Evolutionary conservation across 306 rosid genomes (phyloP).

Genomic region (Amphicarpaea edgeworthii): DNA sequence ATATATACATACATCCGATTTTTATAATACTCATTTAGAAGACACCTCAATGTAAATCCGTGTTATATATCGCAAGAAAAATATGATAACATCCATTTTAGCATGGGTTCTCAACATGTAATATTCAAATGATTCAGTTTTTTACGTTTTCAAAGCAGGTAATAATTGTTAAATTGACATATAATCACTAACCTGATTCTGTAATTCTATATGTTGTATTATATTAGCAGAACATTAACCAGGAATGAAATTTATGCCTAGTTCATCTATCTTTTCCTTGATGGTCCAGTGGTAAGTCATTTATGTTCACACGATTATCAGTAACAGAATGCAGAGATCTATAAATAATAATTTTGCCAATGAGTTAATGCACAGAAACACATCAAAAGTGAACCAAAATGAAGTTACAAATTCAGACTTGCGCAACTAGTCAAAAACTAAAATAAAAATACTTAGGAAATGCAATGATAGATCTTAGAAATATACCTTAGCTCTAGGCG

Average conservation of each 20-base stretch:
- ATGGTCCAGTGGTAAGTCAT: constrained; percentile 4
- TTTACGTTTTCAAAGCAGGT: neutral
- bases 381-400: constrained; percentile 4
- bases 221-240: constrained; percentile 33
- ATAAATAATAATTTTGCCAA: neutral
- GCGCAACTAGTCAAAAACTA: neutral
- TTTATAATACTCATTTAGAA: neutral
- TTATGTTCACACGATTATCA: neutral
- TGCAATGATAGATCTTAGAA: constrained; percentile 6
- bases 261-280: constrained; percentile 24
- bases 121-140: constrained; percentile 8
- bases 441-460: neutral
- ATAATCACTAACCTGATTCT: constrained; percentile 5
- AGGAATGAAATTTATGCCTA: constrained; percentile 3
- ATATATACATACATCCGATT: neutral
- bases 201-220: constrained; percentile 3
- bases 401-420: neutral
- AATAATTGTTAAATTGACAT: constrained; percentile 4
- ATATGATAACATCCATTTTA: neutral
- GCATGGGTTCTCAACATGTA: neutral
- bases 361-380: constrained; percentile 2
- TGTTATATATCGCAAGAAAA: neutral
- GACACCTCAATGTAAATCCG: constrained; percentile 4
- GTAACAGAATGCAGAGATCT: neutral
- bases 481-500: constrained; percentile 76